Percentiles rank a stretch among this genome's conserved stretches.
Evolutionary conservation across 1,284 basidiomycete genomes (phyloP).

Genomic region (Naganishia liquefaciens): DNA sequence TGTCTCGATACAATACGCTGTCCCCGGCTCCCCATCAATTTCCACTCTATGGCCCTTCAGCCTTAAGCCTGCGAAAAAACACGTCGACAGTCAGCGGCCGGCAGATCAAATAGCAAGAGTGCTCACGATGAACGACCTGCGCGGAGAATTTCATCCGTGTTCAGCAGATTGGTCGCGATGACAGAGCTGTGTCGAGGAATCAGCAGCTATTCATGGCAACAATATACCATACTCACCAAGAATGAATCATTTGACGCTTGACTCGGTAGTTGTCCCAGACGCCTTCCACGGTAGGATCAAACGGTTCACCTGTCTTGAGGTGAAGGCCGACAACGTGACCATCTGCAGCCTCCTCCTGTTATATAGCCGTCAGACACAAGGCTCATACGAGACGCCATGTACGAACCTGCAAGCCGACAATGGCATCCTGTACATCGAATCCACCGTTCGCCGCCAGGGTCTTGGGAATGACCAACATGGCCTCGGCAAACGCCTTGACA

Average conservation of each 20-base stretch:
- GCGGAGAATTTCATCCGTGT: conserved; percentile 91
- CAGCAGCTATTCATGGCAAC: conserved; percentile 8
- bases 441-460: conserved; percentile 95
- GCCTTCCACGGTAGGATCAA: conserved; percentile 91
- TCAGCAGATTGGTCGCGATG: conserved; percentile 92
- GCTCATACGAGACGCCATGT: conserved; percentile 16
- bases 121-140: conserved; percentile 78
- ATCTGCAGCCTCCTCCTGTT: conserved; percentile 85
- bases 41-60: conserved; percentile 28
- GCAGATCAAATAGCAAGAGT: too few species aligned
- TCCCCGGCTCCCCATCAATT: background rate
- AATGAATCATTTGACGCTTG: conserved; percentile 97
- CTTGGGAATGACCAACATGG: conserved; percentile 91
- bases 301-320: conserved; percentile 89
- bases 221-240: conserved; percentile 64
- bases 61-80: conserved; percentile 17
- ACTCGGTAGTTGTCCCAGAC: conserved; percentile 99
- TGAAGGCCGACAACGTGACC: conserved; percentile 89
- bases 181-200: conserved; percentile 69
- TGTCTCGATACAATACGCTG: too few species aligned
- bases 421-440: conserved; percentile 93
- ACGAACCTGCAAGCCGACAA: conserved; percentile 81
- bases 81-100: background rate
- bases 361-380: background rate
- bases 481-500: conserved; percentile 95